These are phyloP conservation scores for Mitragyna speciosa DNA, from an alignment of 257 asterid species.

Conservation along the genomic window DNA sequence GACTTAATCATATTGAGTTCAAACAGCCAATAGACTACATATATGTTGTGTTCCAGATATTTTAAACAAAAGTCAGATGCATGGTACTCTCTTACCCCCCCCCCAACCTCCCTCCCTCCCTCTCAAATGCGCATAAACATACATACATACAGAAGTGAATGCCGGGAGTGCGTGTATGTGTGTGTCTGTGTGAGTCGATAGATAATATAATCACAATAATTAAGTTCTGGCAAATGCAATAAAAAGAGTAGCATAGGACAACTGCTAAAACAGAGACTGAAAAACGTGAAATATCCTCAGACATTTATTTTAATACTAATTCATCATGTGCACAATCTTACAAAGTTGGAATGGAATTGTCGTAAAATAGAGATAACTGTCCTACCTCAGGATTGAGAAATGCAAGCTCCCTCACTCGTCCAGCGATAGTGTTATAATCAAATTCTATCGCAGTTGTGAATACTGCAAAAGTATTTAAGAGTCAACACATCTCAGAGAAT, in stretches of 20 bases:
- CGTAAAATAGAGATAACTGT: conserved; percentile 16
- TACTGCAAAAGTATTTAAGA: conserved; percentile 46
- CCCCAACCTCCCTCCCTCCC: not conserved
- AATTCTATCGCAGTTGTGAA: conserved; percentile 76
- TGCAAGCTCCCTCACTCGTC: conserved; percentile 97
- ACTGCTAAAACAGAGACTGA: not conserved
- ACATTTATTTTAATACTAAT: not conserved
- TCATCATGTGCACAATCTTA: not conserved
- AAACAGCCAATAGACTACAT: not conserved
- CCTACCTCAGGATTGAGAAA: conserved; percentile 93
- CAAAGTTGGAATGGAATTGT: not conserved
- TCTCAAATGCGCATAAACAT: no score
- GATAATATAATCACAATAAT: not conserved
- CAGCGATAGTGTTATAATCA: conserved; percentile 83
- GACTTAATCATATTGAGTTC: not conserved
- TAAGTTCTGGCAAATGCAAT: no score
- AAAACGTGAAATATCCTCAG: not conserved
- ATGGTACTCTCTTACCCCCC: not conserved
- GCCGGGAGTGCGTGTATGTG: no score
- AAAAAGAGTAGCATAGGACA: not conserved
- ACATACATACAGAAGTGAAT: not conserved
- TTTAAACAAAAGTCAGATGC: not conserved
- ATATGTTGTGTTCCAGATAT: not conserved
- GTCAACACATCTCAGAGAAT: not conserved
- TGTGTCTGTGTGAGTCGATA: not conserved